Percentiles rank a stretch among this genome's conserved stretches.
Conservation (phyloP, 2,329 filamentous ascomycete species). For the Gliomastix tumulicola region DNA sequence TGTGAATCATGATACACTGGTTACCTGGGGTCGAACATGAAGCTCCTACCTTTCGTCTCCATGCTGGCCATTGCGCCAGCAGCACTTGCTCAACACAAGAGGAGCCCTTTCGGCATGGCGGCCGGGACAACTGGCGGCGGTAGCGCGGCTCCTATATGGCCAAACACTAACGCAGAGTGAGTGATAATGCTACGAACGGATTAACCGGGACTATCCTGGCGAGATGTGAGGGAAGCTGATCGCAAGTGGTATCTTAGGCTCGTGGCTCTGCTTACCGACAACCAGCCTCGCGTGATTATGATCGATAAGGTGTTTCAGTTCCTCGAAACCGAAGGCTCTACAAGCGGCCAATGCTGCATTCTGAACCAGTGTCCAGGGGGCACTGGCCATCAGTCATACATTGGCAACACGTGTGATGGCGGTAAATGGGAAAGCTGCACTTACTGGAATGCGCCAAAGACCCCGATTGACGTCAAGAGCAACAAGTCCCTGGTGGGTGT, state of each 20-base stretch:
- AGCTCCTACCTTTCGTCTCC: neutral
- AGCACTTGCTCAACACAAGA: conserved; percentile 13
- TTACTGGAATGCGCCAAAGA: conserved; percentile 12
- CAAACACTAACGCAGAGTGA: neutral
- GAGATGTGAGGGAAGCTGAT: neutral
- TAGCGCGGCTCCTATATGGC: neutral
- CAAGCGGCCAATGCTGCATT: conserved; percentile 46
- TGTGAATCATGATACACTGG: too few species aligned
- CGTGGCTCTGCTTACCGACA: conserved; percentile 35
- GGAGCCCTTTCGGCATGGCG: conserved; percentile 20
- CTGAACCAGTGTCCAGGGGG: conserved; percentile 20
- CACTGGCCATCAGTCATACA: neutral
- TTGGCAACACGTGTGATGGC: conserved; percentile 1
- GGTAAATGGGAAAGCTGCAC: neutral
- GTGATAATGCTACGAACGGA: too few species aligned
- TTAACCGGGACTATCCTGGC: neutral
- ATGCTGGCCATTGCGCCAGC: neutral
- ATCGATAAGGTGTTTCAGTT: conserved; percentile 51
- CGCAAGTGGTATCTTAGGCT: conserved; percentile 3
- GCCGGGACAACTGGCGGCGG: conserved; percentile 1
- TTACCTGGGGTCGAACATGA: too few species aligned
- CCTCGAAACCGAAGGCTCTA: conserved; percentile 45
- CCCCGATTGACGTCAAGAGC: conserved; percentile 43
- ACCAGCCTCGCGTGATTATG: conserved; percentile 47
- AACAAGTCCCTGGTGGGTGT: conserved; percentile 51